Conservation (phyloP, 2,329 filamentous ascomycete species). For the Colletotrichum tofieldiae region DNA sequence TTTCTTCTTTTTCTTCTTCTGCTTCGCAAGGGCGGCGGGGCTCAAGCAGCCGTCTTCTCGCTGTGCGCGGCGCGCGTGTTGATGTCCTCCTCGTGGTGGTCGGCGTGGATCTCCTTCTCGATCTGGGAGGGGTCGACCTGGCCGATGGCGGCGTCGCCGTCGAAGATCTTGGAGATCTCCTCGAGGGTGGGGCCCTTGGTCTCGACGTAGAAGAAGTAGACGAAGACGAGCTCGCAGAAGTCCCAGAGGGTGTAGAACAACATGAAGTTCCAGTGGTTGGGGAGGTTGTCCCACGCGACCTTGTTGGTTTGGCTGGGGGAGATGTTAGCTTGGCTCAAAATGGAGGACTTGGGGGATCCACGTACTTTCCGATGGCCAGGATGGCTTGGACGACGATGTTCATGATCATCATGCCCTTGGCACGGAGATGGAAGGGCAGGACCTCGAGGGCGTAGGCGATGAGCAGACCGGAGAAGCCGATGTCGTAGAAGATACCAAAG, state of each 20-base stretch:
- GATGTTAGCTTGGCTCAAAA: background rate
- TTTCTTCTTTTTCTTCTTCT: background rate
- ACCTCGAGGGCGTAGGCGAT: slow-evolving; percentile 73
- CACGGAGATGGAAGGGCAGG: slow-evolving; percentile 71
- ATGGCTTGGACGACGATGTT: slow-evolving; percentile 75
- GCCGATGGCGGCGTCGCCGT: slow-evolving; percentile 73
- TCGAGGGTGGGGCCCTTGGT: slow-evolving; percentile 81
- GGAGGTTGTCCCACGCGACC: slow-evolving; percentile 73
- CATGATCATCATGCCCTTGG: slow-evolving; percentile 75
- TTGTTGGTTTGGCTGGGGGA: slow-evolving; percentile 72
- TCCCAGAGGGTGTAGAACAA: slow-evolving; percentile 78
- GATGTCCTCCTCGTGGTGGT: slow-evolving; percentile 55
- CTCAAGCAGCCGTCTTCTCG: slow-evolving; percentile 46
- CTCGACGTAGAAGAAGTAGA: slow-evolving; percentile 79
- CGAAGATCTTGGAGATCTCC: slow-evolving; percentile 80
- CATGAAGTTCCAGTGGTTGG: slow-evolving; percentile 76
- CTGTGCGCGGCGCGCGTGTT: slow-evolving; percentile 41
- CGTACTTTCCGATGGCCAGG: slow-evolving; percentile 73
- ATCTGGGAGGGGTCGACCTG: slow-evolving; percentile 70
- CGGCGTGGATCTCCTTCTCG: slow-evolving; percentile 66
- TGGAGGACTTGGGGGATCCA: slow-evolving; percentile 44
- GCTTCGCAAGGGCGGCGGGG: background rate
- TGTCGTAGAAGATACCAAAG: slow-evolving; percentile 73
- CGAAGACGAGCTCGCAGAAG: slow-evolving; percentile 71
- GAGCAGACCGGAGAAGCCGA: slow-evolving; percentile 72